These are phyloP conservation scores for Mycena floridula DNA, from an alignment of 768 basidiomycete genomes.

Conservation along the genomic window DNA sequence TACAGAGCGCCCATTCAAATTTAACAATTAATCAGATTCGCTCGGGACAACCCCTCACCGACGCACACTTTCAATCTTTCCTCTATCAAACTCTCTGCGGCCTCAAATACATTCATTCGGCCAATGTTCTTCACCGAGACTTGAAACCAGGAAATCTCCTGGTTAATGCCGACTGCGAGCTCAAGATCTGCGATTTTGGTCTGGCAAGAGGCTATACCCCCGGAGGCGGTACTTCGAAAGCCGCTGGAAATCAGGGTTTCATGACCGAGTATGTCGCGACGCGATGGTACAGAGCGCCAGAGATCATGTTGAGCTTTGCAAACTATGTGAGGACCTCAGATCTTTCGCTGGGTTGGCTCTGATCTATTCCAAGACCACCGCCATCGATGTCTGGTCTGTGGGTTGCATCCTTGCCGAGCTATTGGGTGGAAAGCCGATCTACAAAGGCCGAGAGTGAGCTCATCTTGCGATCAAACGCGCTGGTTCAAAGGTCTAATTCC, in stretches of 20 bases:
- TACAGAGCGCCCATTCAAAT: neutral
- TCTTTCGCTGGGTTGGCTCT: neutral
- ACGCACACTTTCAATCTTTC: constrained; percentile 93
- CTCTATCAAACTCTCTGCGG: constrained; percentile 98
- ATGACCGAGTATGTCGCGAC: constrained; percentile 99
- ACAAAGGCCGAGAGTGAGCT: constrained; percentile 95
- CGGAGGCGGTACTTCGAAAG: constrained; percentile 65
- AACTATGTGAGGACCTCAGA: constrained; percentile 64
- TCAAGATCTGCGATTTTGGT: constrained; percentile 99
- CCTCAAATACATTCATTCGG: constrained; percentile 96
- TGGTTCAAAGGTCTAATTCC: constrained; percentile 4
- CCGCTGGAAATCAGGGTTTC: constrained; percentile 84
- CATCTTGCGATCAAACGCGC: constrained; percentile 4
- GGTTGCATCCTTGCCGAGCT: constrained; percentile 95
- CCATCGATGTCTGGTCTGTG: constrained; percentile 95
- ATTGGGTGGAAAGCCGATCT: constrained; percentile 90
- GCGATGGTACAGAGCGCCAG: constrained; percentile 96
- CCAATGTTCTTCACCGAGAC: constrained; percentile 95
- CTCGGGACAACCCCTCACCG: constrained; percentile 82
- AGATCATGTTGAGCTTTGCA: constrained; percentile 97
- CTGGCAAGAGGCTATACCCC: constrained; percentile 92
- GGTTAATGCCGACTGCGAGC: constrained; percentile 97
- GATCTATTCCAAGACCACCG: constrained; percentile 57
- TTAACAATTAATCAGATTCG: constrained; percentile 49
- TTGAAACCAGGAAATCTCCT: constrained; percentile 93